Evolutionary conservation across 441 rosid species (phyloP), one percentile per base, ranked within the genome.

Genomic region (Codiaeum variegatum): DNA sequence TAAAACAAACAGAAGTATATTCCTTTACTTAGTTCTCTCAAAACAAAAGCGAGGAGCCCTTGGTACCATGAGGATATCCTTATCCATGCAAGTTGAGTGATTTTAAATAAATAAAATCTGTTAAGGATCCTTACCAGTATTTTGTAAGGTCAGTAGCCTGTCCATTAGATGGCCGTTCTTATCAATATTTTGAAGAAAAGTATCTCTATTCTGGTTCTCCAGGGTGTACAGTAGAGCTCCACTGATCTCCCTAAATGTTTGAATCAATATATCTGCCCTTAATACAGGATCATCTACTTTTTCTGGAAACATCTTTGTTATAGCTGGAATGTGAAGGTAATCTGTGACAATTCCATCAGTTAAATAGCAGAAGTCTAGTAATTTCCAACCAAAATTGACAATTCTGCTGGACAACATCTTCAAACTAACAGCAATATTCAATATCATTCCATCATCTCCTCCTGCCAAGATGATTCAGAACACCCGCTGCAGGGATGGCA

Each of bases 231-330:
- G 75, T 9, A 90, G 77, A 71, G 86, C 79, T 79, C 87, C 96
- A 82, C 83, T 82, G 56, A 95, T 82, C 81, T 95, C 97, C 83
- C 88, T 81, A 66, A 93, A 78, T 52, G 92, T 88, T 83, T 93
- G 97, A 69, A 95, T 80, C 78, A 95, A 70, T 75, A 95, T 88
- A 77, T 95, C 97, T 68, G 91, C 86, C 78, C 99, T 88, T 67
- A 95, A 76, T 69, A 89, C 70, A 52, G 99, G 98, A 81, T 95
- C 98, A 77, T 93, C 98, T 38, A 95, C 88, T 46, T 83, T 90
- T 56, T 94, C 92, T 0, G 99, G 97, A 75, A 91, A 87, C 77
- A 95, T 91, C 87, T 93, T 93, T 38, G 94, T 80, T 70, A 82
- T 71, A 58, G 85, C 68, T 76, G 90, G 87, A 77, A 80, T 28